Base-by-base conservation (phyloP, 2,329 filamentous ascomycete species). In the Trichoderma asperellum region DNA sequence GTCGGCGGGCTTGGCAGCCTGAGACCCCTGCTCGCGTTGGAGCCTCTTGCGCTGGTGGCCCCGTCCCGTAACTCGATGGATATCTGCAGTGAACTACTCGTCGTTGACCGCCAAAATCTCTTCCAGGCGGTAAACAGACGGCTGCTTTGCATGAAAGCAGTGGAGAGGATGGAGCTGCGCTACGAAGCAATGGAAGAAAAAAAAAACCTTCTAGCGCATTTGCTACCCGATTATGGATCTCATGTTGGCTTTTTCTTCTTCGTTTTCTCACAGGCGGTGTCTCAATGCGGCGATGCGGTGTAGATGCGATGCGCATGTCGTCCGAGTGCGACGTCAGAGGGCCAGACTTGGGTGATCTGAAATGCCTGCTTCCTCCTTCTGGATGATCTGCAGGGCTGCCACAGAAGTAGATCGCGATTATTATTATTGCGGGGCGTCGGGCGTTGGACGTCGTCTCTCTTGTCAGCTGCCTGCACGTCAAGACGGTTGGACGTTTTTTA, bases 321-420 rank as follows among this genome's bases (percentile, higher is more conserved):
- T 49, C 37, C 66, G 58, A 68, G 57, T 68, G 55, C 66, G 58
- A 68, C 66, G 66, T 65, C 68, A 65, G 55, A 57, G 68, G 60
- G 40, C 24, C n/a, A 40, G 11, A 34, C 24, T 40, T 18, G 18
- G 27, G 55, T 55, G 58, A 21, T 57, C 37, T 49, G 53, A 27
- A 18, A 66, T 49, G 63, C 63, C 32, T 66, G 63, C 63, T 32
- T 58, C 40, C 55, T 66, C 43, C n/a, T 49, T 67, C 63, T 58
- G 53, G 55, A 32, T 49, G 68, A 69, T 69, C 68, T 65, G 24
- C 68, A 69, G 61, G 68, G 68, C 53, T 69, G 61, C 37, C 35
- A 65, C 52, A 68, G 53, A 69, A 58, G 43, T 62, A 69, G 68
- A 69, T 69, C 68, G 68, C 60, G 61, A 69, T 69, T 63, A n/a